Evolutionary conservation across 2,329 filamentous ascomycete genomes (phyloP), one percentile per base, ranked within the genome.

Genomic region (Exophiala oligosperma): DNA sequence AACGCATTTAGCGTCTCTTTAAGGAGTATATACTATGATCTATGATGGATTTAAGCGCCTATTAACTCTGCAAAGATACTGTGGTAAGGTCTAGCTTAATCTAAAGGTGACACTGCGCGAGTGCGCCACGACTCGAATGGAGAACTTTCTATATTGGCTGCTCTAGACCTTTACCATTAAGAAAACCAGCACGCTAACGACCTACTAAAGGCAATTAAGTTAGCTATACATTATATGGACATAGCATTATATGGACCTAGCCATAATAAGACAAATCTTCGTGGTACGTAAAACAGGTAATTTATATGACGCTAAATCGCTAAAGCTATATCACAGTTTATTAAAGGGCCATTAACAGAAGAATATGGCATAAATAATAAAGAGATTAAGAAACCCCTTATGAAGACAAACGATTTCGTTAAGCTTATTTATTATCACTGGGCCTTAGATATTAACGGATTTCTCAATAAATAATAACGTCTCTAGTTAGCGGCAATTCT

Each of bases 121-220:
- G 21, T 60, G 14, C 54, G 29, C 46, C 49, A 54, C 28, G 49
- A 43, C 49, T 44, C 24, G 46, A n/a, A 60, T 60, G 2, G 35
- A 60, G 54, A 57, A 60, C 49, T 60, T 60, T 29, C 58, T 60
- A n/a, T 17, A 60, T n/a, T 57, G 17, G 54, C 14, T 60, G 24
- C 29, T 58, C 29, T 47, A 1, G 43, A 57, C 14, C 28, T 60
- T 21, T 11, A 60, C 44, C 2, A 58, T 58, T 12, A 60, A 60
- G 49, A 60, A 60, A 38, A 60, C 50, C 1, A 60, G 54, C 12
- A 54, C 50, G 12, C 24, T 60, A 11, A 60, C 37, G 29, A 60
- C 35, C 11, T 60, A 60, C 50, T 60, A 11, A 49, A 37, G 44
- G 28, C 35, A 60, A 51, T 37, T 60, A 11, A 58, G 49, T 44